phyloP scores from a whole-genome alignment of 345 rosid species.

The Mangifera indica region DNA sequence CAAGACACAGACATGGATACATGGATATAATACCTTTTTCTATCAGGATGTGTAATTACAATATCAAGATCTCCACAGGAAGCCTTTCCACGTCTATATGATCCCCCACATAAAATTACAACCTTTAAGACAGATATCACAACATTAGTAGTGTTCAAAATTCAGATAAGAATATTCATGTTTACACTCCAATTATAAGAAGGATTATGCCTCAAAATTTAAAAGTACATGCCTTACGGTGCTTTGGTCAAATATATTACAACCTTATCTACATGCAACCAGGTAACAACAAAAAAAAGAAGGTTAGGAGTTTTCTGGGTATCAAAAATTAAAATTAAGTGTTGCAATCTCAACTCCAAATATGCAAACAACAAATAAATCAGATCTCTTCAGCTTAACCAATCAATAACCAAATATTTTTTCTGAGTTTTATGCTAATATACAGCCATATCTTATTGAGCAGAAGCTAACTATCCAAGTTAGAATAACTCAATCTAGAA shows the following conservation, averaged over 20 bases:
- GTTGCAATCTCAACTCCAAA: too few species aligned
- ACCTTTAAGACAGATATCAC: constrained; percentile 45
- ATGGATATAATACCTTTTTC: constrained; percentile 54
- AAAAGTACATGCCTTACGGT: background rate
- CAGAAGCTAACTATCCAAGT: background rate
- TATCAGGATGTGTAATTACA: constrained; percentile 84
- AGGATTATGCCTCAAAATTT: background rate
- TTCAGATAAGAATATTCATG: background rate
- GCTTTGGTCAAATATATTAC: background rate
- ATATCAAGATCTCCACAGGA: constrained; percentile 92
- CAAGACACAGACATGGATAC: background rate
- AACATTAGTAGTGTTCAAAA: background rate
- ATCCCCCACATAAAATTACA: constrained; percentile 81
- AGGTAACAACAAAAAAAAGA: background rate
- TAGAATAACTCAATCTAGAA: background rate
- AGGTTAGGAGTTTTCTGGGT: background rate
- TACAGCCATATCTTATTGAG: background rate
- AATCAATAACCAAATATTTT: too few species aligned
- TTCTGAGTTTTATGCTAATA: background rate
- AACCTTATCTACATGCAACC: background rate
- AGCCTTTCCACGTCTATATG: constrained; percentile 94
- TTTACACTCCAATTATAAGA: constrained; percentile 7
- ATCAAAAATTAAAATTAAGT: background rate
- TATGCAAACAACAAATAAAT: too few species aligned
- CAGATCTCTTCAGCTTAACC: too few species aligned